These are phyloP conservation scores for Ustilago sp. DNA, from an alignment of 1,284 basidiomycete species.

Conservation along the genomic window DNA sequence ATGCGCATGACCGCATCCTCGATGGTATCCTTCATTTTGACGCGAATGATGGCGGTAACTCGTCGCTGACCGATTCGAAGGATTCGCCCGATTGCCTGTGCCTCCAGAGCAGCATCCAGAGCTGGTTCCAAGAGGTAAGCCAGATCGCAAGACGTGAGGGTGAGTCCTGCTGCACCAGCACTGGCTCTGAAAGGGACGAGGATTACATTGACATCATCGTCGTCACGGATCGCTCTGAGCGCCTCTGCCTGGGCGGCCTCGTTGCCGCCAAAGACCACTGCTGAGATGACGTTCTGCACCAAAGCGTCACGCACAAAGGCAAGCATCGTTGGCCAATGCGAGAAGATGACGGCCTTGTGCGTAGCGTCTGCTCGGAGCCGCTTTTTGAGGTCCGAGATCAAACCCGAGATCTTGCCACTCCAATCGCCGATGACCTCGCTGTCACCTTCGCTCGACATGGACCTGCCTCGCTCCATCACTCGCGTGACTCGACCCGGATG, in stretches of 20 bases:
- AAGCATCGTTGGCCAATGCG: constrained; percentile 55
- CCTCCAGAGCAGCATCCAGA: constrained; percentile 50
- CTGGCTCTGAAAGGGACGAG: constrained; percentile 51
- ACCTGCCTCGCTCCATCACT: constrained; percentile 38
- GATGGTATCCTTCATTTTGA: constrained; percentile 57
- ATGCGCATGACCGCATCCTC: constrained; percentile 54
- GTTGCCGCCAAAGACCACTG: constrained; percentile 44
- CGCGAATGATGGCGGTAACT: constrained; percentile 46
- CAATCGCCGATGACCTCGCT: constrained; percentile 38
- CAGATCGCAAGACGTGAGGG: constrained; percentile 50
- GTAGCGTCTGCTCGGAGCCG: constrained; percentile 34
- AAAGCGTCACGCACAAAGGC: constrained; percentile 42
- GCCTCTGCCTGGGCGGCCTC: constrained; percentile 41
- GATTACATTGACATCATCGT: constrained; percentile 40
- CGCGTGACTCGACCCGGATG: constrained; percentile 32
- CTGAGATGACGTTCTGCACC: constrained; percentile 36
- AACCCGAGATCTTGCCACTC: constrained; percentile 56
- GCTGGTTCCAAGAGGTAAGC: constrained; percentile 56
- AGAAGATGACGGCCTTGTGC: constrained; percentile 56
- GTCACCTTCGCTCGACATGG: constrained; percentile 14
- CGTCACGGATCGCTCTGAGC: constrained; percentile 49
- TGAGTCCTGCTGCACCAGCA: constrained; percentile 58
- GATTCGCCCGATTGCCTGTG: constrained; percentile 50
- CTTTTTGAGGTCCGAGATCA: constrained; percentile 43
- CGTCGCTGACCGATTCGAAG: constrained; percentile 54